Evolutionary conservation across 2,329 filamentous ascomycete species (phyloP), one percentile per base, ranked within the genome.

Genomic region (Cephalotrichum gorgonifer): DNA sequence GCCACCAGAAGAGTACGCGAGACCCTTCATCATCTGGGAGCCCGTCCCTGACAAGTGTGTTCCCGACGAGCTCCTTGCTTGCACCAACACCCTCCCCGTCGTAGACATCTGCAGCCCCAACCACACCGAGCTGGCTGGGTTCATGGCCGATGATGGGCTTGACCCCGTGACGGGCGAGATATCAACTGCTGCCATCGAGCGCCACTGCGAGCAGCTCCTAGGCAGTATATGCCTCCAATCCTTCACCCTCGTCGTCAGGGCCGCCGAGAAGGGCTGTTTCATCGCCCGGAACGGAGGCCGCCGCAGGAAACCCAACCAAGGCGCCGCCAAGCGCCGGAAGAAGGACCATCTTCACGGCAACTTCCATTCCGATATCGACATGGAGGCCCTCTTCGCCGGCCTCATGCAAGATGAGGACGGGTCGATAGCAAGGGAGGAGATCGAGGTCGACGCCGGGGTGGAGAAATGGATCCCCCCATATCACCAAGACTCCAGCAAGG

Each of bases 11-110:
- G 52, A 58, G 11, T 72, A 71, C 55, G 58, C 70, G 1, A 76
- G 77, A 44, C 86, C 90, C 1, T 66, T 89, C 6, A 88, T 96
- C 62, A 79, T 97, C 47, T 98, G 91, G 91, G 93, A 98, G 63
- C 93, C 93, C 1, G 86, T 96, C 1, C 93, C 93, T 2, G 88
- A 96, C 64, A 75, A 88, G 1, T 96, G 90, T 63, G 83, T 78
- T 0, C 82, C 88, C 0, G 79, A 81, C 39, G 75, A 84, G 60
- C 67, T 83, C 26, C 69, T 83, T 11, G 81, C 81, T 58, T 79
- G 75, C 61, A 83, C 79, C 45, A 82, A 83, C 55, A 75, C 75
- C 11, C 68, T 83, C 12, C 76, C 77, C 0, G 64, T 81, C 15
- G 70, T 84, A 49, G 79, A 84, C 55, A 67, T 84, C 49, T 80